Base-by-base conservation (phyloP, 345 rosid species). In the Citrus medica region DNA sequence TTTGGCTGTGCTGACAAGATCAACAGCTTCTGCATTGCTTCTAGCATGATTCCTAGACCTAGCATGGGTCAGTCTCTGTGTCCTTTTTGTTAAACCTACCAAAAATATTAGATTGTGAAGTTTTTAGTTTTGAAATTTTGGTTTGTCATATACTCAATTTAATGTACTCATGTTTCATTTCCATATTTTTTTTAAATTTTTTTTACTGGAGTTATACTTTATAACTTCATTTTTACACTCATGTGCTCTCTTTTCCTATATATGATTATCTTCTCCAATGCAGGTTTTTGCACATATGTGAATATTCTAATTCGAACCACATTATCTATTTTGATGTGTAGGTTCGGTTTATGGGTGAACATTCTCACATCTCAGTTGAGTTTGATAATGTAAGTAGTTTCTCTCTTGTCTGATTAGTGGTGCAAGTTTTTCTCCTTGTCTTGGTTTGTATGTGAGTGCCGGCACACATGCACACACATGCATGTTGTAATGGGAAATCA, bases 331-430 rank as follows among this genome's bases (percentile, higher is more conserved):
- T 84, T 76, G 17, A 69, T 86, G 55, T 92, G 83, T 66, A 92
- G 97, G 81, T 92, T 74, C 82, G 88, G 89, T 88, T 92, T 79
- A 92, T 89, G 97, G 90, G 97, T 24, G 90, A 88, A 79, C 87
- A 90, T 81, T 90, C 92, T 67, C 94, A 92, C 71, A 88, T 92
- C 61, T 89, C 94, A 4, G 86, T 82, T 72, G 97, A 90, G 76
- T 90, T 92, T 74, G 94, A 92, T 74, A 92, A 82, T 79, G 97
- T 92, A 84, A 86, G 94, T 28, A 58, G 71, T 66, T 76, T 75
- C 33, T 33, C 68, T 12, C 46, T 67, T 33, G 66, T 66, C 38
- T 37, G 48, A 67, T 56, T 68, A 7, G 4, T 62, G 6, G 48
- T 66, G 61, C 69, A 51, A 67, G 42, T 70, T 78, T 37, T 6